These are phyloP conservation scores for Russula dissimulans DNA, from an alignment of 768 basidiomycete species.

Conservation along the genomic window DNA sequence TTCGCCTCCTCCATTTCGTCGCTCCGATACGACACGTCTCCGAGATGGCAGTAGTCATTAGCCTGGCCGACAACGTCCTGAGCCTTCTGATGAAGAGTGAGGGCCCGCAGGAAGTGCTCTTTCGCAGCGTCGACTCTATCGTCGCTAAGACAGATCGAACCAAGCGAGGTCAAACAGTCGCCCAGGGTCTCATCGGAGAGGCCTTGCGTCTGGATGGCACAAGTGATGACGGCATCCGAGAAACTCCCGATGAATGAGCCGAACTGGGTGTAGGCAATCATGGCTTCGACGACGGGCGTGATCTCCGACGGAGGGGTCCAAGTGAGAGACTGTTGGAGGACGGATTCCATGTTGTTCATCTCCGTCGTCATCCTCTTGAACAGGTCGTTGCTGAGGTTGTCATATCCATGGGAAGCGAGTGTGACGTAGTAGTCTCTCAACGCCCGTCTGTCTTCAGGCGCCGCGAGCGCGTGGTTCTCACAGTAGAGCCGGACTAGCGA, in stretches of 20 bases:
- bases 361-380: conserved; percentile 11
- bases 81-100: background rate
- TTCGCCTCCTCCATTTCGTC: conserved; percentile 5
- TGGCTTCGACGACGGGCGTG: conserved; percentile 3
- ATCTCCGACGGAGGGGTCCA: conserved; percentile 2
- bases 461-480: background rate
- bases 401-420: conserved; percentile 7
- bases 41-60: conserved; percentile 11
- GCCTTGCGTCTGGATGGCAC: background rate
- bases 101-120: background rate
- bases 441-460: background rate
- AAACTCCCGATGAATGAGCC: conserved; percentile 9
- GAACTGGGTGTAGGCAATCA: conserved; percentile 12
- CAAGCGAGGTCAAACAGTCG: conserved; percentile 1
- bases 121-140: background rate
- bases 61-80: conserved; percentile 11
- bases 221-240: conserved; percentile 2
- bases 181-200: conserved; percentile 1
- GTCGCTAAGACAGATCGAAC: background rate
- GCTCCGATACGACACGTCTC: conserved; percentile 5
- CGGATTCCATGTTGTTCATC: conserved; percentile 10
- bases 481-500: conserved; percentile 12
- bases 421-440: conserved; percentile 11
- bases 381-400: background rate
- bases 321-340: conserved; percentile 4